phyloP scores from a whole-genome alignment of 176 grass and related monocot genomes.

The Canna indica region DNA sequence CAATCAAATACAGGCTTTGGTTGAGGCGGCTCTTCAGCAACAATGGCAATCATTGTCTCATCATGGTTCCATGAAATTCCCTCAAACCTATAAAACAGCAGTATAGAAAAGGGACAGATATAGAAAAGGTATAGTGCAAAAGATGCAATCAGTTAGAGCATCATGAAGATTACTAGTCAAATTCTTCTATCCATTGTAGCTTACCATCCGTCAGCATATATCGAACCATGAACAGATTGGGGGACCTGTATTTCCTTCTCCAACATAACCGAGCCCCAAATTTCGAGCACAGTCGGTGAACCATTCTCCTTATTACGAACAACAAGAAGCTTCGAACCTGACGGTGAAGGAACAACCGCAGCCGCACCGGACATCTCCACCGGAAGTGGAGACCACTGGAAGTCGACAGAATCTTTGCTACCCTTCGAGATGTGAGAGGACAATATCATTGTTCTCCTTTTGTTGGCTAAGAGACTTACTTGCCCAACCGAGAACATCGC shows the following conservation, averaged over 20 bases:
- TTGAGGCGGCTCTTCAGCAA: constrained; percentile 75
- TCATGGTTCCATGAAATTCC: constrained; percentile 94
- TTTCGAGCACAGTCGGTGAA: constrained; percentile 70
- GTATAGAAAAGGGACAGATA: not conserved
- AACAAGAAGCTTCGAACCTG: constrained; percentile 63
- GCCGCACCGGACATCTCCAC: constrained; percentile 71
- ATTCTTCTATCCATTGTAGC: not conserved
- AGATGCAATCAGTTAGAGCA: not conserved
- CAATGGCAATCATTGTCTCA: constrained; percentile 69
- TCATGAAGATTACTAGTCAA: too few species aligned
- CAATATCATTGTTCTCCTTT: constrained; percentile 46
- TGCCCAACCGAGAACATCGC: constrained; percentile 60
- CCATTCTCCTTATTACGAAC: constrained; percentile 70
- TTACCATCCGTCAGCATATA: constrained; percentile 77
- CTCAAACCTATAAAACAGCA: constrained; percentile 61
- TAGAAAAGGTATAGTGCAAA: constrained; percentile 1
- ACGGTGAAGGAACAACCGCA: constrained; percentile 63
- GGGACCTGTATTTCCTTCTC: constrained; percentile 79
- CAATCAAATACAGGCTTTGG: constrained; percentile 66
- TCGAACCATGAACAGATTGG: constrained; percentile 67
- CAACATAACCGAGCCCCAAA: constrained; percentile 51
- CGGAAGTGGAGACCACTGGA: constrained; percentile 82
- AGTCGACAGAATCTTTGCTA: constrained; percentile 37
- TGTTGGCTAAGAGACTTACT: constrained; percentile 61
- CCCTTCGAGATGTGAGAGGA: constrained; percentile 62